These are phyloP conservation scores for Cadophora malorum DNA, from an alignment of 2,329 filamentous ascomycete species.

Conservation along the genomic window DNA sequence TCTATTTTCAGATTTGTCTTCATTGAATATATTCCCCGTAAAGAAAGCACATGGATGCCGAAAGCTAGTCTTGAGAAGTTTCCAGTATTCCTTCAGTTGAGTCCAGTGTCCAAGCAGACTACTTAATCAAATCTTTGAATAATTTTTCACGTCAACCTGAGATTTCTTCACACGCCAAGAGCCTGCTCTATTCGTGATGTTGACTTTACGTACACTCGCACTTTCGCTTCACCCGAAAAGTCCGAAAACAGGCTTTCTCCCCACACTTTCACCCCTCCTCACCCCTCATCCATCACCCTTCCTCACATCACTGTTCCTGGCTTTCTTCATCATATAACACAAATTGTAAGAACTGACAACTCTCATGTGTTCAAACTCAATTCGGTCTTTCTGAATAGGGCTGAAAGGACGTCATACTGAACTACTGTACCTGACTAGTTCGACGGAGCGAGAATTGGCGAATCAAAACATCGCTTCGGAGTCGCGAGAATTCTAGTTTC, in stretches of 20 bases:
- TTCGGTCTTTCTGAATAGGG: background rate
- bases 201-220: constrained; percentile 3
- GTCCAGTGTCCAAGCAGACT: no score
- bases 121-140: no score
- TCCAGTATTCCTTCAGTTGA: no score
- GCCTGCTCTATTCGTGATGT: no score
- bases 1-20: no score
- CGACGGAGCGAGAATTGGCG: background rate
- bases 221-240: constrained; percentile 3
- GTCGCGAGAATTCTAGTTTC: background rate
- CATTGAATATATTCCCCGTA: no score
- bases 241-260: background rate
- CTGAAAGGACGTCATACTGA: background rate
- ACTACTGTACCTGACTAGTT: background rate
- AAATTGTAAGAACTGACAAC: background rate
- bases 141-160: no score
- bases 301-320: no score
- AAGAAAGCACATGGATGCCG: no score
- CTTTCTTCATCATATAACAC: background rate
- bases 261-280: background rate
- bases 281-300: no score
- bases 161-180: no score
- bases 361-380: background rate
- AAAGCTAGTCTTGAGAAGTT: no score
- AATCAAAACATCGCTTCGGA: background rate